These are phyloP conservation scores for Ogataea chonburiensis DNA, from an alignment of 805 yeast species.

Conservation along the genomic window DNA sequence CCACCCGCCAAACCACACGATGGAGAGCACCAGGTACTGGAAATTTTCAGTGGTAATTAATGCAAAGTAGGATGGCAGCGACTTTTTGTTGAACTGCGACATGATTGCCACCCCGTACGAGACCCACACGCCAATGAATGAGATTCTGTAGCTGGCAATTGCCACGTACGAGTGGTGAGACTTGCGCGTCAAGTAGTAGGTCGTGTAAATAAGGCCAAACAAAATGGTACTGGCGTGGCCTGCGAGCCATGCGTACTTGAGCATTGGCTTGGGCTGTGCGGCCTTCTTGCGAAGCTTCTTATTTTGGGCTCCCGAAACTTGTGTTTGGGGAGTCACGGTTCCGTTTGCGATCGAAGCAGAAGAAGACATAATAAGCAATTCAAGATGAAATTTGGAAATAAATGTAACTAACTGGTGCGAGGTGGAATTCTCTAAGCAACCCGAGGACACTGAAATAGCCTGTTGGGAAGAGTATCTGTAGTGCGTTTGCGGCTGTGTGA, in stretches of 20 bases:
- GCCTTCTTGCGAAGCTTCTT: slow-evolving; percentile 39
- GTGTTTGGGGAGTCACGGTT: slow-evolving; percentile 6
- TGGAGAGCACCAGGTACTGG: slow-evolving; percentile 59
- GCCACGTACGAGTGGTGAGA: slow-evolving; percentile 45
- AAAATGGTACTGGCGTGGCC: slow-evolving; percentile 51
- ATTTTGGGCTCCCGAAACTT: slow-evolving; percentile 18
- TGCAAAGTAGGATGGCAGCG: slow-evolving; percentile 59
- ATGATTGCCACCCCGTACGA: slow-evolving; percentile 53
- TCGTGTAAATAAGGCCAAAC: slow-evolving; percentile 41
- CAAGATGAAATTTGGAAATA: slow-evolving; percentile 1
- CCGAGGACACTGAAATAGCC: too few species aligned
- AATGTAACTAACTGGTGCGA: not conserved
- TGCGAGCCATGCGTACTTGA: slow-evolving; percentile 51
- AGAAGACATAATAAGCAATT: slow-evolving; percentile 8
- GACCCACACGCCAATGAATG: slow-evolving; percentile 54
- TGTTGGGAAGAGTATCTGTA: too few species aligned
- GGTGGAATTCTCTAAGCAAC: too few species aligned
- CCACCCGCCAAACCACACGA: slow-evolving; percentile 63
- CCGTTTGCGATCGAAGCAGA: slow-evolving; percentile 6
- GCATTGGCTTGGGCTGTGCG: slow-evolving; percentile 37
- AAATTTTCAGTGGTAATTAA: slow-evolving; percentile 73
- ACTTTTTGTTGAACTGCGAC: slow-evolving; percentile 56
- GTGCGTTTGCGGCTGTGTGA: too few species aligned
- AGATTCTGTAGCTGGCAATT: slow-evolving; percentile 50
- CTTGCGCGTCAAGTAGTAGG: slow-evolving; percentile 34